Evolutionary conservation across 2,329 filamentous ascomycete species (phyloP), one percentile per base, ranked within the genome.

Genomic region (Fusarium ambrosium): DNA sequence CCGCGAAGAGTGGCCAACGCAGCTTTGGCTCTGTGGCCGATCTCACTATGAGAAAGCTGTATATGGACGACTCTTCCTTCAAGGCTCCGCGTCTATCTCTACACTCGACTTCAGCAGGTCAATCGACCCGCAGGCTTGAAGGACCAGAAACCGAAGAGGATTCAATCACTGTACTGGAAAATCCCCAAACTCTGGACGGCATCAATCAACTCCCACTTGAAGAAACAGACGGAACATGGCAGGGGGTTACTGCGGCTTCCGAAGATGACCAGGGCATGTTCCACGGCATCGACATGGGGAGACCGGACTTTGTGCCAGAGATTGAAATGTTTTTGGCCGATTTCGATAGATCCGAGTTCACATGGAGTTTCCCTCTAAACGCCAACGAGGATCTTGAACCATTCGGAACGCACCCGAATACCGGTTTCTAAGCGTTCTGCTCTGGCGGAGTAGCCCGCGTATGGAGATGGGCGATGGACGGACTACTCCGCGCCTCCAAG

Each of bases 1-100:
- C 81, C 0, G 81, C 80, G 20, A 81, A 79, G 14, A 80, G 71
- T 8, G 80, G 80, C 2, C 79, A 80, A 39, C 71, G 75, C 4
- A 82, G 79, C 48, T 82, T 83, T 55, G 81, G 73, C 4, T 65
- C 66, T 10, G 59, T 69, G 14, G 69, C 69, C 8, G 69, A 71
- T 48, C 32, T 71, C 9, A 71, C 69, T 16, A 69, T 71, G 27
- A 62, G 67, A 34, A 69, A 48, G 32, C 41, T 71, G 22, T 71
- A 69, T 14, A 65, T 59, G 39, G 69, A 69, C 16, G 43, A 51
- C 6, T 32, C 51, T 11, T 53, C 66, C 11, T 59, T 41, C 41
- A 71, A 71, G 27, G 22, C 27, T 4, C 66, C 69, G 9, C 66
- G 69, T 32, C 43, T 66, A 11, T 36, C 62, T 43, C 27, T n/a